Conservation (phyloP, 2,329 filamentous ascomycete species). For the Fusarium sp. region DNA sequence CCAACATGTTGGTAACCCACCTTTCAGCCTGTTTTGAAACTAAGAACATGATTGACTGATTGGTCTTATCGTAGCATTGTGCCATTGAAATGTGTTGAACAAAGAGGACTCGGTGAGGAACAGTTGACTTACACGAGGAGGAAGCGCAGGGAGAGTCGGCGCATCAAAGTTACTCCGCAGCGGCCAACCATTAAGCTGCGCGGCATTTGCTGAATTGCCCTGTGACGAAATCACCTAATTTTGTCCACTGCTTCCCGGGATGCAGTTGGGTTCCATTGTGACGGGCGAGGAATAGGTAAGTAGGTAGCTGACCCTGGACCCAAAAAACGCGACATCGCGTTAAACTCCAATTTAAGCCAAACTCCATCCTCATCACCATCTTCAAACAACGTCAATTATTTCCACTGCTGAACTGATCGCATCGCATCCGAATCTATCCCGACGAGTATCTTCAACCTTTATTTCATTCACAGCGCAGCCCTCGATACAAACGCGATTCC, state of each 20-base stretch:
- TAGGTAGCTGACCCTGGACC: slow-evolving; percentile 23
- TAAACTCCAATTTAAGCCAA: slow-evolving; percentile 28
- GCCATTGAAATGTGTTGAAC: slow-evolving; percentile 19
- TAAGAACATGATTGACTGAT: slow-evolving; percentile 16
- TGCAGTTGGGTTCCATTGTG: not conserved
- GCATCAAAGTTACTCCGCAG: slow-evolving; percentile 31
- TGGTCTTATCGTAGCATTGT: slow-evolving; percentile 23
- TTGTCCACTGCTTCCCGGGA: not conserved
- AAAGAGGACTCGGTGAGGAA: slow-evolving; percentile 28
- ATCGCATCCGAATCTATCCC: slow-evolving; percentile 3
- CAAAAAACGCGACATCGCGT: slow-evolving; percentile 39
- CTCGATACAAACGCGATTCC: slow-evolving; percentile 13
- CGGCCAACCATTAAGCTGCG: slow-evolving; percentile 6
- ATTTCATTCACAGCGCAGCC: not conserved
- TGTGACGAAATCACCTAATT: not conserved
- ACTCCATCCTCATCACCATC: slow-evolving; percentile 16
- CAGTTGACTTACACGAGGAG: slow-evolving; percentile 31
- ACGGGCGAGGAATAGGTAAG: slow-evolving; percentile 7
- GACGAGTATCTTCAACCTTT: not conserved
- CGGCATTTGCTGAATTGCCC: not conserved
- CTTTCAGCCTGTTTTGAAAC: slow-evolving; percentile 6
- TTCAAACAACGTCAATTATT: slow-evolving; percentile 5
- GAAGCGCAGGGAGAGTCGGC: not conserved
- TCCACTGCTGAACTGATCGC: not conserved
- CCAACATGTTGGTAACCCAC: slow-evolving; percentile 3